phyloP scores from a whole-genome alignment of 108 stramenopile species.

The Skeletonema menzelii region DNA sequence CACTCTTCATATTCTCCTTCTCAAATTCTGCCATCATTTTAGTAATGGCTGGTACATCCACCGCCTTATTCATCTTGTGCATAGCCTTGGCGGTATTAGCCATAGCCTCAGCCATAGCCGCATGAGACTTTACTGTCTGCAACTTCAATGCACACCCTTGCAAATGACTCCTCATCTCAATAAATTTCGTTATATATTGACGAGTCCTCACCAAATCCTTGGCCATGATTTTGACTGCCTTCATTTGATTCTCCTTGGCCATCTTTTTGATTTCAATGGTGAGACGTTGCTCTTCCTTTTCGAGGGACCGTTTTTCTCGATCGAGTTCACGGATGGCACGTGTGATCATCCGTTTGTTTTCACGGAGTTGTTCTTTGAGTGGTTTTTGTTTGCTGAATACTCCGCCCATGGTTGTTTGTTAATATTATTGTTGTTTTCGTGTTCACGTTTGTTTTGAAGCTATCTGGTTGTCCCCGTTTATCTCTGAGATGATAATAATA shows the following conservation, averaged over 20 bases:
- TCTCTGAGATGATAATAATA: too few species aligned
- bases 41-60: constrained; percentile 89
- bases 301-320: constrained; percentile 84
- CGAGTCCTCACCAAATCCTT: constrained; percentile 95
- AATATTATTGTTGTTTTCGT: background rate
- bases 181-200: constrained; percentile 93
- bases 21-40: constrained; percentile 99
- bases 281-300: constrained; percentile 92
- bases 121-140: constrained; percentile 93
- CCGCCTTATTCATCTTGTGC: constrained; percentile 94
- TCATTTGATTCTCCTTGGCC: constrained; percentile 94
- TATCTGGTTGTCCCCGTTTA: too few species aligned
- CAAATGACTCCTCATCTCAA: constrained; percentile 95
- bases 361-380: constrained; percentile 95
- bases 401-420: constrained; percentile 70
- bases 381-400: constrained; percentile 93
- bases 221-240: constrained; percentile 93
- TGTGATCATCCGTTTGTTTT: constrained; percentile 97
- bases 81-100: constrained; percentile 87
- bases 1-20: constrained; percentile 91
- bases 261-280: constrained; percentile 95
- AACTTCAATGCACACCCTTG: constrained; percentile 93
- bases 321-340: constrained; percentile 95
- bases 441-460: too few species aligned
- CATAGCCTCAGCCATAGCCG: constrained; percentile 97